Conservation (phyloP, 345 rosid genomes). For the Eucalyptus pauciflora region DNA sequence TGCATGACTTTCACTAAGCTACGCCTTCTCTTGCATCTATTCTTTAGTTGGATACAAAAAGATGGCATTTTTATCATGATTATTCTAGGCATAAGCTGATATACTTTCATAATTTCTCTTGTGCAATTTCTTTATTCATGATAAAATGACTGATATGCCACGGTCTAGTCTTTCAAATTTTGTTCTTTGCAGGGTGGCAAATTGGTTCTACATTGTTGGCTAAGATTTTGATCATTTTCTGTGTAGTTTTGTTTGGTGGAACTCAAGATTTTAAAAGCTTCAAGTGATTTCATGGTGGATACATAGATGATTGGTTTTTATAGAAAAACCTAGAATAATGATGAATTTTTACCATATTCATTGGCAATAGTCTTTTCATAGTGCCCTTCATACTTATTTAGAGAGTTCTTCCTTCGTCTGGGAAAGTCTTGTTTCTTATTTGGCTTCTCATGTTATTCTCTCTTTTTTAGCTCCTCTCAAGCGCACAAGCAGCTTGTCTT, state of each 20-base stretch:
- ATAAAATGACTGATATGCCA: background rate
- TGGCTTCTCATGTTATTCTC: background rate
- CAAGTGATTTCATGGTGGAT: background rate
- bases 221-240: background rate
- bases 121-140: background rate
- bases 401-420: background rate
- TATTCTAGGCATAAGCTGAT: background rate
- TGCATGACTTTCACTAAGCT: background rate
- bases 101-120: background rate
- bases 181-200: background rate
- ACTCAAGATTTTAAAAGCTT: background rate
- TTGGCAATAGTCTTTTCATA: background rate
- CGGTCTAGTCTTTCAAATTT: background rate
- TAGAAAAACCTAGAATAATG: background rate
- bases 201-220: background rate
- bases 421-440: background rate
- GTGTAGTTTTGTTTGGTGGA: background rate
- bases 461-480: conserved; percentile 37
- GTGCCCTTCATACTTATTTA: background rate
- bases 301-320: background rate
- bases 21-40: background rate
- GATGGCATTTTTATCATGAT: background rate
- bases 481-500: conserved; percentile 64
- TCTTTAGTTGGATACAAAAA: background rate
- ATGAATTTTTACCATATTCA: background rate